These are phyloP conservation scores for Eremochloa ophiuroides DNA, from an alignment of 176 grass and related monocot species.

Conservation along the genomic window DNA sequence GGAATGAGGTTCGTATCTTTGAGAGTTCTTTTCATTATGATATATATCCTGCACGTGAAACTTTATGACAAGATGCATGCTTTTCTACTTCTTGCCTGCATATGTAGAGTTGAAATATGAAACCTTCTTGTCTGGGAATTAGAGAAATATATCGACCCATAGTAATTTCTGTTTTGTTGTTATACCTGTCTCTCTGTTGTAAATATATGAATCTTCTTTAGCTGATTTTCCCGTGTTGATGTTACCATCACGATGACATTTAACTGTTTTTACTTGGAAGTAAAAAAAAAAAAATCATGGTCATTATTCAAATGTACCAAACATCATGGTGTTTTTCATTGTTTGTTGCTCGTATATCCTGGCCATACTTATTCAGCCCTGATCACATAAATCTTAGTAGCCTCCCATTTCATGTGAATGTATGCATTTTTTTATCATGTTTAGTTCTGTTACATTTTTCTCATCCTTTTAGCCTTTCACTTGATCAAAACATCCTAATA, in stretches of 20 bases:
- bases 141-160: background rate
- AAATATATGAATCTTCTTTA: background rate
- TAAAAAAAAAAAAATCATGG: background rate
- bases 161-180: background rate
- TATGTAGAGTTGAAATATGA: background rate
- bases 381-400: conserved; percentile 7
- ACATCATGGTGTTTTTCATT: background rate
- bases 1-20: conserved; percentile 49
- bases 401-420: background rate
- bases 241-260: background rate
- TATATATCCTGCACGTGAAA: background rate
- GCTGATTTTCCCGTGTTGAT: background rate
- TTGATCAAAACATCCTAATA: conserved; percentile 27
- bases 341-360: background rate
- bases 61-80: background rate
- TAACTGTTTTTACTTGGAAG: conserved; percentile 14
- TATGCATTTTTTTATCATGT: background rate
- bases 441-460: background rate
- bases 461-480: background rate
- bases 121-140: background rate
- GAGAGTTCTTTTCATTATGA: background rate
- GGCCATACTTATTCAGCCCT: background rate
- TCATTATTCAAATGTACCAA: background rate
- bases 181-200: background rate
- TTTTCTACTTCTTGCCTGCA: conserved; percentile 7